Conservation (phyloP, 1,284 basidiomycete species). For the Sutorius eximius region DNA sequence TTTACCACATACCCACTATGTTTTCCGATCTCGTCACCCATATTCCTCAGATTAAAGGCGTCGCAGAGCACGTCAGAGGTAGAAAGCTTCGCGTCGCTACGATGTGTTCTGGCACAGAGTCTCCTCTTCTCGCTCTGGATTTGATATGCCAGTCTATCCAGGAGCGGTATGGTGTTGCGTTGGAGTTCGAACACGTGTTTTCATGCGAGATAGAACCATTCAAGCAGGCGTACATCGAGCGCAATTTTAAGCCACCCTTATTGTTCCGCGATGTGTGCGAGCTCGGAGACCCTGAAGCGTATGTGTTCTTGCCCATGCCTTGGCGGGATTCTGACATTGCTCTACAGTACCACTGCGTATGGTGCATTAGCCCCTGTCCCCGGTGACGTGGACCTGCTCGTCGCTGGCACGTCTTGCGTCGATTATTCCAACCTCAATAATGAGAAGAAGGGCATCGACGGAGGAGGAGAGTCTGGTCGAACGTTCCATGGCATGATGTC, state of each 20-base stretch:
- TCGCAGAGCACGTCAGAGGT: conserved; percentile 73
- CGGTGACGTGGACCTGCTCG: conserved; percentile 85
- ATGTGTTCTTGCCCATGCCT: conserved; percentile 18
- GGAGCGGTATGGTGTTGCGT: conserved; percentile 62
- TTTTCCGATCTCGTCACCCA: conserved; percentile 81
- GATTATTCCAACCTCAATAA: conserved; percentile 97
- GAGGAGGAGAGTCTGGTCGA: conserved; percentile 85
- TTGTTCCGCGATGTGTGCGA: conserved; percentile 95
- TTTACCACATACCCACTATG: conserved; percentile 79
- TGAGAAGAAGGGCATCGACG: conserved; percentile 86
- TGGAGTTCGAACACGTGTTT: conserved; percentile 90
- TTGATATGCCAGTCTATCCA: conserved; percentile 77
- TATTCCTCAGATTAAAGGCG: conserved; percentile 65
- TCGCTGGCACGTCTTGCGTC: conserved; percentile 95
- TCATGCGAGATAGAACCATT: conserved; percentile 98
- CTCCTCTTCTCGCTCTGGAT: conserved; percentile 86
- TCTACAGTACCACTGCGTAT: conserved; percentile 81
- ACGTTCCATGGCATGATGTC: conserved; percentile 92
- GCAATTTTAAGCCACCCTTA: conserved; percentile 90
- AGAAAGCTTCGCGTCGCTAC: conserved; percentile 91
- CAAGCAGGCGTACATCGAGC: conserved; percentile 97
- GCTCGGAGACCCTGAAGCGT: conserved; percentile 77
- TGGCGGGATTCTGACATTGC: conserved; percentile 13
- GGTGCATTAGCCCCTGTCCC: conserved; percentile 85
- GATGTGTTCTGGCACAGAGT: conserved; percentile 98